Evolutionary conservation across 2,329 filamentous ascomycete species (phyloP), one percentile per base, ranked within the genome.

Genomic region (Golovinomyces cichoracearum): DNA sequence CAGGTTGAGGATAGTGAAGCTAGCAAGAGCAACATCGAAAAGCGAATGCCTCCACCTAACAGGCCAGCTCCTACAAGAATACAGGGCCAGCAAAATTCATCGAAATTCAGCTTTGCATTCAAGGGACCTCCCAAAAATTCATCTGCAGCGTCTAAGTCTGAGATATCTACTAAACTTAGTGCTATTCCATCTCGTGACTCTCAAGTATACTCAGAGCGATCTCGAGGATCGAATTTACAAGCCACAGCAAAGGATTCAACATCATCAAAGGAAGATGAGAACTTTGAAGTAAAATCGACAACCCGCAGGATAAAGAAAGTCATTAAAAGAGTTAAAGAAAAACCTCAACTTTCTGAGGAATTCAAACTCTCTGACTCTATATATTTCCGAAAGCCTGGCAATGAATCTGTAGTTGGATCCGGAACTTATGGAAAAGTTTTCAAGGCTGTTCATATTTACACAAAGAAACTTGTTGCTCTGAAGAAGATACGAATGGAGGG

Each of bases 341-440:
- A 78, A 48, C 84, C 83, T 2, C 72, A 68, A 4, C 65, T 95
- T 1, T 66, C 78, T 0, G 66, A 76, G 22, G 83, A 93, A 27
- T 74, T 88, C 56, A 74, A 76, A 10, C 67, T 70, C 5, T 93
- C 86, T 0, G 80, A 88, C 42, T 94, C 86, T 0, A 85, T 95
- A 3, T 95, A 92, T 63, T 93, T 80, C 65, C 73, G 88, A 53
- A 95, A 94, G 61, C 86, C 86, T 1, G 88, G 88, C n/a, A 93
- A 95, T 56, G 88, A 93, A 61, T 95, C 88, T 0, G 88, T 95
- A 0, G 80, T 95, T 19, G 88, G 88, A 15, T 93, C 88, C 40
- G 88, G 88, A 10, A 95, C 88, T 0, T 95, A 94, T 57, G 90
- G 84, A 48, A 93, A 93, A 62, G 85, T 93, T 4, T 93, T 92